Percentiles rank a stretch among this genome's conserved stretches.
These are phyloP conservation scores for Capsella bursapastoris DNA, from an alignment of 345 rosid genomes.

Conservation along the genomic window DNA sequence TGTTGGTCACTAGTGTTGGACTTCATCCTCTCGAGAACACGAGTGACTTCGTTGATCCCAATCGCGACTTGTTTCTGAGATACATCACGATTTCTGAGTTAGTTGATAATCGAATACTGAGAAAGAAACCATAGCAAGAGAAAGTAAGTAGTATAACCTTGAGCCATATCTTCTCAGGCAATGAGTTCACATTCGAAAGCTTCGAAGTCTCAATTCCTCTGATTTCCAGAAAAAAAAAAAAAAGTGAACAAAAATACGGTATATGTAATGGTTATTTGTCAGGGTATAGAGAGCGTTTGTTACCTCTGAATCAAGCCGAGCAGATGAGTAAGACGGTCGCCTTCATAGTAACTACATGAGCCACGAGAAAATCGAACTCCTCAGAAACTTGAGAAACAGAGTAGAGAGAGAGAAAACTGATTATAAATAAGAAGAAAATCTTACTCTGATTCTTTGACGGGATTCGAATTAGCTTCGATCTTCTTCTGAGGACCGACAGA, in stretches of 20 bases:
- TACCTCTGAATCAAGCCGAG: constrained; percentile 62
- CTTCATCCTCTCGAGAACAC: constrained; percentile 73
- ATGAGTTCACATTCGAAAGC: constrained; percentile 49
- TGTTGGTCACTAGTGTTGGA: constrained; percentile 18
- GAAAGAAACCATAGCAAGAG: not conserved
- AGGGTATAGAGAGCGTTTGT: not conserved
- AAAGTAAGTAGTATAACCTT: constrained; percentile 50
- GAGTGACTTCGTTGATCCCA: constrained; percentile 90
- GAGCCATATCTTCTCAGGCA: constrained; percentile 79
- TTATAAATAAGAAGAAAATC: not conserved
- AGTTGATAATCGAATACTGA: not conserved
- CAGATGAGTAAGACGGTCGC: constrained; percentile 58
- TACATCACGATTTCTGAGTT: not conserved
- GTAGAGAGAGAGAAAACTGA: not conserved
- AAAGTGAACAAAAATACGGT: too few species aligned
- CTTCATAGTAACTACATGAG: constrained; percentile 55
- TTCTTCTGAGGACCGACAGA: constrained; percentile 10
- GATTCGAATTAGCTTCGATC: constrained; percentile 23
- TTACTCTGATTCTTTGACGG: constrained; percentile 41
- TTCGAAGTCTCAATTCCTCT: constrained; percentile 63
- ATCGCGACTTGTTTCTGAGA: constrained; percentile 76
- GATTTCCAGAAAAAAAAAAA: not conserved
- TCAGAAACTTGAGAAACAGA: not conserved
- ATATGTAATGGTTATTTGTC: not conserved
- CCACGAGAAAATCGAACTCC: not conserved